A percentile compares a stretch with the other conserved stretches of the same genome.
These are phyloP conservation scores for Larix sibirica DNA, from an alignment of 83 land plant genomes.

Conservation along the genomic window DNA sequence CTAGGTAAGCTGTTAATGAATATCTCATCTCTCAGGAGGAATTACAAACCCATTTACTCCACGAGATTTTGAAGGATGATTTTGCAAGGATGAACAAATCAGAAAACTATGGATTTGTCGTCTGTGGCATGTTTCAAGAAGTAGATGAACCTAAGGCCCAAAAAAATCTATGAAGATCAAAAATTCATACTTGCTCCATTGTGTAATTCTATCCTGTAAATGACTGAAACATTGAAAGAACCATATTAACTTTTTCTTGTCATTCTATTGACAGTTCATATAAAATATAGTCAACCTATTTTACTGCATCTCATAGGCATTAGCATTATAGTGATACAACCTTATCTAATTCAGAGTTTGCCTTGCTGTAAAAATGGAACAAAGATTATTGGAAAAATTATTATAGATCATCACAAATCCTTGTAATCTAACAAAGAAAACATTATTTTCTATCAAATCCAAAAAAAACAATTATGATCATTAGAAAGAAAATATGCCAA, in stretches of 20 bases:
- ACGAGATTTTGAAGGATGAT: too few relatives aligned
- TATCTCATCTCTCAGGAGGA: too few relatives aligned
- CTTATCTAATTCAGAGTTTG: neutral
- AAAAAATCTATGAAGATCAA: too few relatives aligned
- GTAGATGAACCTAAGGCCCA: too few relatives aligned
- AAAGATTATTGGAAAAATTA: neutral
- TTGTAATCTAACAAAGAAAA: neutral
- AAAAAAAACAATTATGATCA: neutral
- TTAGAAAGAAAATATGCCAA: neutral
- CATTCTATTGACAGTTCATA: neutral
- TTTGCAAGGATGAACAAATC: too few relatives aligned
- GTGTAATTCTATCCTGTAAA: neutral
- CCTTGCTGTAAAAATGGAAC: neutral
- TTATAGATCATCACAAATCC: neutral
- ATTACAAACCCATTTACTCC: too few relatives aligned
- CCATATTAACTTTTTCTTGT: neutral
- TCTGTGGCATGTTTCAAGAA: too few relatives aligned
- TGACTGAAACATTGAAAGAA: neutral
- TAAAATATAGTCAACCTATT: neutral
- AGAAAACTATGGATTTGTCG: too few relatives aligned
- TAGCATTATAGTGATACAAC: too few relatives aligned
- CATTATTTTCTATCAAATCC: neutral
- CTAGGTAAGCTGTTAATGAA: too few relatives aligned
- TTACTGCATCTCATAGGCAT: neutral
- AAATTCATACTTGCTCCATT: neutral